Conservation (phyloP, 2,329 filamentous ascomycete genomes). For the Colletotrichum coccodes region DNA sequence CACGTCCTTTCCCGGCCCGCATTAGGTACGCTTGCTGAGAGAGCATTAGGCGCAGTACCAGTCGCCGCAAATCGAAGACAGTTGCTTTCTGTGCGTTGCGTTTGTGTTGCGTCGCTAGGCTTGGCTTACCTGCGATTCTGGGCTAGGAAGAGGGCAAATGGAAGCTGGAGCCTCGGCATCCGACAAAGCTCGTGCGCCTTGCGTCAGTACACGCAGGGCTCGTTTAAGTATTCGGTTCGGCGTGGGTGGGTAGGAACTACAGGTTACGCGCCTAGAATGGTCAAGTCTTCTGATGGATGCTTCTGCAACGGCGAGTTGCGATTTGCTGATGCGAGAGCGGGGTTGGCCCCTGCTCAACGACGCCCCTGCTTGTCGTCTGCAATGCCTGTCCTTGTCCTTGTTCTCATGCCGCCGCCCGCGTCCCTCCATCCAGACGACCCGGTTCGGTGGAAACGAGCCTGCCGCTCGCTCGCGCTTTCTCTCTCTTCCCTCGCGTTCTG, state of each 20-base stretch:
- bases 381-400: constrained; percentile 3
- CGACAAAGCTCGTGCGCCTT: constrained; percentile 28
- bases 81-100: constrained; percentile 5
- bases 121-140: constrained; percentile 3
- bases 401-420: not conserved
- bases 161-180: constrained; percentile 29
- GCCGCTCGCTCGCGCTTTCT: constrained; percentile 16
- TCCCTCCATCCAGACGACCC: constrained; percentile 7
- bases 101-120: constrained; percentile 18
- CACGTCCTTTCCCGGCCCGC: not conserved
- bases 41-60: not conserved
- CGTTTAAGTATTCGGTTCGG: constrained; percentile 4
- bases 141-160: not conserved
- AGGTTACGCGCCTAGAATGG: not conserved
- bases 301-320: constrained; percentile 20
- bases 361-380: not conserved
- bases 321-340: constrained; percentile 7
- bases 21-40: not conserved
- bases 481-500: not conserved
- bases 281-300: not conserved
- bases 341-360: constrained; percentile 1
- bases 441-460: constrained; percentile 10
- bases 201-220: not conserved
- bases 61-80: not conserved
- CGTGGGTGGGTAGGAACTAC: not conserved